Conservation (phyloP, 352 stramenopile species). For the Globisporangium echinulatum region DNA sequence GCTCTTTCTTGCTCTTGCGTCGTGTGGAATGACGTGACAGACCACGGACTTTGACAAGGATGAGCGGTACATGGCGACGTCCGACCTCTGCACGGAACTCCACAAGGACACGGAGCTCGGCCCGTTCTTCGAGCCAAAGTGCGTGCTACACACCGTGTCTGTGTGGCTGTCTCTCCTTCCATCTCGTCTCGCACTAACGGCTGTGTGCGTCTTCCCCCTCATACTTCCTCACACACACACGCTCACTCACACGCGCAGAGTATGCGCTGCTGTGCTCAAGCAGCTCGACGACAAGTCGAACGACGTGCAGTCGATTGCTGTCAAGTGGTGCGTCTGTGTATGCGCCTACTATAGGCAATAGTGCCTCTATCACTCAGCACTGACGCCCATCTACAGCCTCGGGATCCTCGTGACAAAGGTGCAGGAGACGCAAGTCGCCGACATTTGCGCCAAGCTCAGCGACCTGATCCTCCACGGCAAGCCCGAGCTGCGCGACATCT, state of each 20-base stretch:
- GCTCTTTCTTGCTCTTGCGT: background rate
- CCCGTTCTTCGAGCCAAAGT: conserved; percentile 80
- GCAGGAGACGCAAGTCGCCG: conserved; percentile 90
- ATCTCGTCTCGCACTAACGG: background rate
- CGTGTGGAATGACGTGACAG: conserved; percentile 16
- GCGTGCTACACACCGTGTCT: conserved; percentile 10
- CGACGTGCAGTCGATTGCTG: conserved; percentile 95
- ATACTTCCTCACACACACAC: background rate
- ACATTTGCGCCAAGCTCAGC: conserved; percentile 97
- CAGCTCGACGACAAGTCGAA: conserved; percentile 98
- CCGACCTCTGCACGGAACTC: conserved; percentile 95
- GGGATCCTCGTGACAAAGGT: conserved; percentile 97
- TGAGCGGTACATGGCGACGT: conserved; percentile 99
- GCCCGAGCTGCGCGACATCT: conserved; percentile 97
- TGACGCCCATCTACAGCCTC: conserved; percentile 24
- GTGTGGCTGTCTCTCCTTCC: background rate
- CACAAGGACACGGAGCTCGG: conserved; percentile 90
- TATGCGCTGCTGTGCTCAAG: conserved; percentile 94
- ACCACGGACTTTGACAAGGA: conserved; percentile 94
- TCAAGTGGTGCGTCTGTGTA: conserved; percentile 59
- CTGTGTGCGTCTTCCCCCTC: background rate
- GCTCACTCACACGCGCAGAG: conserved; percentile 31
- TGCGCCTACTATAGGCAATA: too few relatives aligned
- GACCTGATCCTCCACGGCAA: conserved; percentile 96
- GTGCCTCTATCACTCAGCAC: background rate